phyloP scores from a whole-genome alignment of 1,284 basidiomycete genomes.

The Sporisorium graminicola region DNA sequence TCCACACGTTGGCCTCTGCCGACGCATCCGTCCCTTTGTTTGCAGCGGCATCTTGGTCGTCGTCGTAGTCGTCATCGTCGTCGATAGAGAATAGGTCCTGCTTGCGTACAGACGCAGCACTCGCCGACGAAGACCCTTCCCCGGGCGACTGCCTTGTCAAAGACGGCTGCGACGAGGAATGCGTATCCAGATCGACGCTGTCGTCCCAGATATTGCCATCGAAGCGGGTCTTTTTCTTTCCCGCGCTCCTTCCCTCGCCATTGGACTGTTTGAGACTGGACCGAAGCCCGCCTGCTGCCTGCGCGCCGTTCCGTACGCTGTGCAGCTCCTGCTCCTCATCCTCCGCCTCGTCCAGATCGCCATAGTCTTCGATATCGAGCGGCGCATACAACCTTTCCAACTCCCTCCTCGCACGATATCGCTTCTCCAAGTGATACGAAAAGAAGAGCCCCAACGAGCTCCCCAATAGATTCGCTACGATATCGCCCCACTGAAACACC shows the following conservation, averaged over 20 bases:
- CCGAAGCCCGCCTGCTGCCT: not conserved
- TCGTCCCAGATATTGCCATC: conserved; percentile 36
- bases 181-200: conserved; percentile 25
- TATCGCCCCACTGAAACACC: conserved; percentile 81
- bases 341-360: conserved; percentile 35
- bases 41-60: not conserved
- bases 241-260: not conserved
- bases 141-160: not conserved
- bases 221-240: conserved; percentile 38
- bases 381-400: conserved; percentile 60
- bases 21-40: not conserved
- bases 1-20: conserved; percentile 23
- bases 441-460: conserved; percentile 78
- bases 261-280: conserved; percentile 20
- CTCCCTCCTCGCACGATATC: conserved; percentile 52
- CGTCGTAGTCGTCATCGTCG: conserved; percentile 48
- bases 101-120: not conserved
- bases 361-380: conserved; percentile 54
- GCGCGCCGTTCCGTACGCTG: not conserved
- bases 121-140: not conserved
- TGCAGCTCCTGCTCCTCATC: conserved; percentile 9
- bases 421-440: conserved; percentile 53
- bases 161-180: not conserved
- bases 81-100: conserved; percentile 55
- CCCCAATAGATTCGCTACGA: conserved; percentile 85